Conservation (phyloP, 768 basidiomycete genomes). For the Zangia roseola region DNA sequence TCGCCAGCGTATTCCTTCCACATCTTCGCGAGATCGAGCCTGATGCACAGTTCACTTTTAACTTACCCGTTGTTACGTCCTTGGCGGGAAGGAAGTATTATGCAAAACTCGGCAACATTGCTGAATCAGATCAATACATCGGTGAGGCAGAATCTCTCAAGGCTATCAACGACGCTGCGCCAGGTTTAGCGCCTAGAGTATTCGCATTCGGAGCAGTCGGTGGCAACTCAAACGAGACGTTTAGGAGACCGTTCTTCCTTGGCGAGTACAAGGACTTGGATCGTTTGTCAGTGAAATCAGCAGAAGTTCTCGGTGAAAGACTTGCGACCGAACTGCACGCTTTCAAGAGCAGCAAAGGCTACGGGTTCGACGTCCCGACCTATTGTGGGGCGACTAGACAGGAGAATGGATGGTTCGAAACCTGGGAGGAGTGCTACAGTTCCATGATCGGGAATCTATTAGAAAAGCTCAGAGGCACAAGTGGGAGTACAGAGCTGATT, state of each 20-base stretch:
- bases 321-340: slow-evolving; percentile 67
- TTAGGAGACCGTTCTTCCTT: slow-evolving; percentile 60
- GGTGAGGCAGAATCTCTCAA: slow-evolving; percentile 72
- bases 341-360: slow-evolving; percentile 52
- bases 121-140: slow-evolving; percentile 60
- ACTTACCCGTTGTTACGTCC: slow-evolving; percentile 49
- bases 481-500: slow-evolving; percentile 45
- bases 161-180: slow-evolving; percentile 62
- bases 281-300: slow-evolving; percentile 45
- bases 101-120: slow-evolving; percentile 53
- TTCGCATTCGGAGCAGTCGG: slow-evolving; percentile 44
- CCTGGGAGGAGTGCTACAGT: slow-evolving; percentile 69
- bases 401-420: slow-evolving; percentile 69
- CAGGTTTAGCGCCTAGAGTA: slow-evolving; percentile 60
- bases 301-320: slow-evolving; percentile 52
- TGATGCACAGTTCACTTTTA: slow-evolving; percentile 44
- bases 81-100: slow-evolving; percentile 60
- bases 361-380: slow-evolving; percentile 73
- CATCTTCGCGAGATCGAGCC: slow-evolving; percentile 52
- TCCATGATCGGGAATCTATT: slow-evolving; percentile 61
- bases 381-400: slow-evolving; percentile 74
- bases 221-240: slow-evolving; percentile 25
- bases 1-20: slow-evolving; percentile 35
- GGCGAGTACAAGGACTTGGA: slow-evolving; percentile 69
- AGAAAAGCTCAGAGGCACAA: slow-evolving; percentile 41